phyloP scores from a whole-genome alignment of 345 rosid genomes.

The Sisymbrium irio region DNA sequence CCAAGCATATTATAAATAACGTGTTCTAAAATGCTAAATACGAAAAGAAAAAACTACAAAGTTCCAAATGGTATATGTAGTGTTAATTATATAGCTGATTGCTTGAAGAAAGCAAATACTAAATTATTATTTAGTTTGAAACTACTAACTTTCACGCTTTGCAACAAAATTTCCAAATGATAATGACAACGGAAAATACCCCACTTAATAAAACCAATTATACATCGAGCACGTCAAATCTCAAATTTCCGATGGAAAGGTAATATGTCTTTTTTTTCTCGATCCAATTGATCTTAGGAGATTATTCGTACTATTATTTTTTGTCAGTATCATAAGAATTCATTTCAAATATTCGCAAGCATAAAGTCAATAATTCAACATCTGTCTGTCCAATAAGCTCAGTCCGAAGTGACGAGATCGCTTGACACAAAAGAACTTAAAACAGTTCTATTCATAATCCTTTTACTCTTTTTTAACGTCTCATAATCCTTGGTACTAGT shows the following conservation, averaged over 20 bases:
- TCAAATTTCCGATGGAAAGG: not conserved
- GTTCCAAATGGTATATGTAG: not conserved
- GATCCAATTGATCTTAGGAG: not conserved
- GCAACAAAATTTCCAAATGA: not conserved
- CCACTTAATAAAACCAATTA: not conserved
- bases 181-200: not conserved
- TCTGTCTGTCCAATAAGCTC: not conserved
- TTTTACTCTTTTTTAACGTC: not conserved
- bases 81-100: not conserved
- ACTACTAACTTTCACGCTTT: slow-evolving; percentile 7
- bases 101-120: not conserved
- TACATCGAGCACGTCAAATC: not conserved
- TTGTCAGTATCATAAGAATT: not conserved
- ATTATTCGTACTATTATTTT: not conserved
- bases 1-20: too few species aligned
- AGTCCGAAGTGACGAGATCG: not conserved
- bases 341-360: not conserved
- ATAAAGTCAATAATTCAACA: too few species aligned
- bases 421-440: not conserved
- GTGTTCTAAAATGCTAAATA: not conserved
- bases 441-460: not conserved
- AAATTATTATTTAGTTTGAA: not conserved
- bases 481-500: too few species aligned
- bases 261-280: not conserved
- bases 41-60: too few species aligned